A percentile compares a stretch with the other conserved stretches of the same genome.
Evolutionary conservation across 352 stramenopile species (phyloP).

Genomic region (Globisporangium spinosum): DNA sequence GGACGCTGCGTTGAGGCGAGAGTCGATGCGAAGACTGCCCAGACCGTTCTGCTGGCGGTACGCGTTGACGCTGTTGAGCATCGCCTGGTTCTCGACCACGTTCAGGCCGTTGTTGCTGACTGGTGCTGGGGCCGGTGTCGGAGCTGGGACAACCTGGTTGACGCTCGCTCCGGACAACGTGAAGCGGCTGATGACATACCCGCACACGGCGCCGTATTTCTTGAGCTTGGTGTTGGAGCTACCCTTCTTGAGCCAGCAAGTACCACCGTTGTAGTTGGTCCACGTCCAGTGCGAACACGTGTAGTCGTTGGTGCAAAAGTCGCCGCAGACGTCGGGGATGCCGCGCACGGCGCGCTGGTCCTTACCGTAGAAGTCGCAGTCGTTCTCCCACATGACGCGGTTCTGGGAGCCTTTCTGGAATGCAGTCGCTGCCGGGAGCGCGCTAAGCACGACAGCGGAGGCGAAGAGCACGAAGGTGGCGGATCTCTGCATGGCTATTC

Average conservation of each 20-base stretch:
- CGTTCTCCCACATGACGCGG: constrained; percentile 42
- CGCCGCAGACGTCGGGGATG: constrained; percentile 35
- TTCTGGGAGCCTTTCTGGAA: constrained; percentile 33
- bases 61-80: constrained; percentile 45
- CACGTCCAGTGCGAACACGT: constrained; percentile 62
- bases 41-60: constrained; percentile 39
- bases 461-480: constrained; percentile 16
- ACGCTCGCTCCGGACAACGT: not conserved
- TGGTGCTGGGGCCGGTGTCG: not conserved
- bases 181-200: constrained; percentile 32
- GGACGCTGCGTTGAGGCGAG: constrained; percentile 31
- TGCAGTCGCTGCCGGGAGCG: not conserved
- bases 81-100: constrained; percentile 28
- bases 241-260: constrained; percentile 53
- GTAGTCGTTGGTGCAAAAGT: constrained; percentile 29
- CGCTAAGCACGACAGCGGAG: constrained; percentile 5
- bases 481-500: constrained; percentile 18
- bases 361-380: constrained; percentile 40
- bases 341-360: constrained; percentile 24
- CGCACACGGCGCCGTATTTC: constrained; percentile 26
- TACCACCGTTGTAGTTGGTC: constrained; percentile 48
- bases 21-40: constrained; percentile 36
- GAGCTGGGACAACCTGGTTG: not conserved
- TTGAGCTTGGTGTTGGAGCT: not conserved
- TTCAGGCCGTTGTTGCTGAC: constrained; percentile 29